Evolutionary conservation across 352 stramenopile genomes (phyloP).

Genomic region (Saprolegnia parasitica): DNA sequence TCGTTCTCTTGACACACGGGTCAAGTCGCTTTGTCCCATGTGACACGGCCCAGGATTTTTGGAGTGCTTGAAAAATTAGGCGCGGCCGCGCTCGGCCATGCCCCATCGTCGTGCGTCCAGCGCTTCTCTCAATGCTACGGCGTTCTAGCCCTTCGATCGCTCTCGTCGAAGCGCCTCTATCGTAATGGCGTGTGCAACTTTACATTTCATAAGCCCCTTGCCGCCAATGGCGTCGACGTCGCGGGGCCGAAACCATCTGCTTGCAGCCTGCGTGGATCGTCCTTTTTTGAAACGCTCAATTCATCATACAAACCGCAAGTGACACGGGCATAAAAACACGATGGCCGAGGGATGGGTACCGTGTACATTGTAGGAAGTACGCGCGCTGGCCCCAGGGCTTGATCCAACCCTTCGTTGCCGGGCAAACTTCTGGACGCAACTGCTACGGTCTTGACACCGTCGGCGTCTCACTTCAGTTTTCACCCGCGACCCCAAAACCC

Average conservation of each 20-base stretch:
- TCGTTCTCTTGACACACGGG: neutral
- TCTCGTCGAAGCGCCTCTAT: neutral
- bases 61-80: neutral
- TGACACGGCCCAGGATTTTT: neutral
- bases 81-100: neutral
- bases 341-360: neutral
- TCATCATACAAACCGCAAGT: neutral
- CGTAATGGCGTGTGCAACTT: constrained; percentile 17
- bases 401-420: neutral
- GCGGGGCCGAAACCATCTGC: neutral
- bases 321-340: neutral
- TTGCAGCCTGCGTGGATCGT: neutral
- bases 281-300: neutral
- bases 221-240: neutral
- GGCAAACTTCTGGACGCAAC: neutral
- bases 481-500: neutral
- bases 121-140: neutral
- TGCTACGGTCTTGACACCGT: neutral
- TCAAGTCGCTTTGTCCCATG: constrained; percentile 1
- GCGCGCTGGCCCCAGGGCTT: neutral
- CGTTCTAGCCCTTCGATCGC: constrained; percentile 3
- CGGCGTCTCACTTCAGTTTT: constrained; percentile 1
- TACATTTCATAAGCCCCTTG: neutral
- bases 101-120: neutral
- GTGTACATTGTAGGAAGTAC: neutral